Percentiles rank a stretch among this genome's conserved stretches.
Evolutionary conservation across 106 monocot genomes (phyloP).

Genomic region (Iris macrosiphon): DNA sequence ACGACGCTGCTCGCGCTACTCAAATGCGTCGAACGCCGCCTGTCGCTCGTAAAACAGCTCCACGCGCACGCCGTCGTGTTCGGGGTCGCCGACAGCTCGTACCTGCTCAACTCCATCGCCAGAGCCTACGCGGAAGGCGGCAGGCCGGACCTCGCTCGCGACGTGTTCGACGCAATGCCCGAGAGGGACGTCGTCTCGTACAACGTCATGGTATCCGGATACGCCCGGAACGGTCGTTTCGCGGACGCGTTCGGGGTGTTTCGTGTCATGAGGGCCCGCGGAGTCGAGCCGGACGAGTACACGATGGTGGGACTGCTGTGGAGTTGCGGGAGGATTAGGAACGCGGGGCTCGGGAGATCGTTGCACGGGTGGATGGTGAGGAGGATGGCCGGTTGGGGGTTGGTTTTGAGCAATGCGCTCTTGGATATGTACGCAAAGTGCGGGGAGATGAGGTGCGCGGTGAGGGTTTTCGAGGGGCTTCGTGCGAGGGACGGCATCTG

Average conservation of each 20-base stretch:
- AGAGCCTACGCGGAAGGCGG: slow-evolving; percentile 42
- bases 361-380: slow-evolving; percentile 42
- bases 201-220: slow-evolving; percentile 53
- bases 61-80: slow-evolving; percentile 37
- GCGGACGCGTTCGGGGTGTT: slow-evolving; percentile 33
- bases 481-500: slow-evolving; percentile 35
- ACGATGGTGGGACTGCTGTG: slow-evolving; percentile 42
- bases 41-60: slow-evolving; percentile 19
- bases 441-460: slow-evolving; percentile 30
- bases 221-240: slow-evolving; percentile 18
- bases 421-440: slow-evolving; percentile 66
- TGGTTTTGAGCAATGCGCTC: slow-evolving; percentile 52
- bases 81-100: slow-evolving; percentile 22
- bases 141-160: slow-evolving; percentile 12
- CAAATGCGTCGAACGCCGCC: slow-evolving; percentile 12
- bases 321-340: slow-evolving; percentile 31
- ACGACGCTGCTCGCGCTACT: slow-evolving; percentile 47
- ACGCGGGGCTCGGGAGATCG: slow-evolving; percentile 27
- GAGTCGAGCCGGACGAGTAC: slow-evolving; percentile 38
- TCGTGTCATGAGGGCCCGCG: slow-evolving; percentile 17
- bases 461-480: slow-evolving; percentile 28
- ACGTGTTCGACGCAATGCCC: slow-evolving; percentile 30
- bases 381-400: slow-evolving; percentile 8
- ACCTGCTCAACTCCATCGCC: slow-evolving; percentile 55
- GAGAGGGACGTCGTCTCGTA: slow-evolving; percentile 35